Evolutionary conservation across 2,329 filamentous ascomycete genomes (phyloP), one percentile per base, ranked within the genome.

Genomic region (Clonostachys rhizophaga): DNA sequence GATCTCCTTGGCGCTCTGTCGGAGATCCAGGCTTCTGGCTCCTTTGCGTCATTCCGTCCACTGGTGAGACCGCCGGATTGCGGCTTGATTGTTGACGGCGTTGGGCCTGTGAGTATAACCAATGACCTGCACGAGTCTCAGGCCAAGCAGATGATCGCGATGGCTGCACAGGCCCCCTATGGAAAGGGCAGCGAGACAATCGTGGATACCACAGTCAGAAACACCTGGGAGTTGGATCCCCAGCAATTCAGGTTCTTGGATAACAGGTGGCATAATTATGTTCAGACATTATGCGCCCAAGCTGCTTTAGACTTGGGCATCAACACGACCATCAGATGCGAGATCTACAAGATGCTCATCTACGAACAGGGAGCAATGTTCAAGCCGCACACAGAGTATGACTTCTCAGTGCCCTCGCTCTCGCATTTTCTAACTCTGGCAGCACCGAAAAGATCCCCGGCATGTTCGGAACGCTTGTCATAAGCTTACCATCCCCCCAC

Each of bases 291-390:
- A 12, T 57, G 62, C 2, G 9, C 11, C 1, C 39, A 45, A 4
- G 61, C 67, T 3, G 57, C 52, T 3, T 24, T 49, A 3, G 49
- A 59, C 1, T 55, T 75, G 10, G 68, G 66, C 2, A 57, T 72
- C 43, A 45, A 46, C 2, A 48, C 49, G 2, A 51, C 50, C 40
- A 54, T 70, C 44, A 52, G 45, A 2, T 67, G 67, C 2, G 58
- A 74, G 42, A 54, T 69, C 2, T 68, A 72, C 56, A 78, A 77
- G 51, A 62, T 79, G 58, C 57, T 76, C 4, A 54, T 79, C 3
- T 78, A 78, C 54, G 72, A 74, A 44, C 63, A 72, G 45, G 75
- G 72, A 0, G 70, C 71, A 5, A 71, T 74, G 59, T 75, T 74
- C 56, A 73, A 74, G 52, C 49, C 68, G 1, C 70, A 75, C 49